Conservation (phyloP, 1,139 yeast genomes). For the Geotrichum citri-aurantii region DNA sequence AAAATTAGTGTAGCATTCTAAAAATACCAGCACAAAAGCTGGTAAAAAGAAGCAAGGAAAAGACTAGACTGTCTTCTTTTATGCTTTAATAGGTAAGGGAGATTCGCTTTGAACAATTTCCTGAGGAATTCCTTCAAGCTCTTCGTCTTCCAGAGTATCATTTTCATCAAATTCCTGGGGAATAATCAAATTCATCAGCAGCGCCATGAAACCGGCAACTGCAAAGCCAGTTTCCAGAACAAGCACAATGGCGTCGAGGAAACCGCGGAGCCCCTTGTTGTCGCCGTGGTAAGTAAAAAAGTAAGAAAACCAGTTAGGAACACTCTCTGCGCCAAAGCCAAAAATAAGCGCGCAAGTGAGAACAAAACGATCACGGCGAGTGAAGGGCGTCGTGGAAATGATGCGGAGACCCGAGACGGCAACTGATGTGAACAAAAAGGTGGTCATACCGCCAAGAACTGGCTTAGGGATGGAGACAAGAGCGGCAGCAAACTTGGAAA, state of each 20-base stretch:
- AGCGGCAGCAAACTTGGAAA: constrained; percentile 85
- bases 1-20: no score
- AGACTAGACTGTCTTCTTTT: no score
- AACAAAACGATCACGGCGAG: constrained; percentile 82
- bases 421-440: constrained; percentile 80
- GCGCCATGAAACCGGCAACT: constrained; percentile 70
- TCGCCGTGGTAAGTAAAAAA: constrained; percentile 71
- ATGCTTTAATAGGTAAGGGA: neutral
- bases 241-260: constrained; percentile 69
- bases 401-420: constrained; percentile 85
- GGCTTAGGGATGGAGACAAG: constrained; percentile 77
- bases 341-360: constrained; percentile 69
- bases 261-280: constrained; percentile 60
- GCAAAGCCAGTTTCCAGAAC: constrained; percentile 88
- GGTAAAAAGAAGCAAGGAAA: no score
- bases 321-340: constrained; percentile 72
- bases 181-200: constrained; percentile 60
- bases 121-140: neutral
- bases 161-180: constrained; percentile 67
- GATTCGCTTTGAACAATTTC: neutral
- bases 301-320: constrained; percentile 65
- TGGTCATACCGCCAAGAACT: constrained; percentile 88
- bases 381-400: constrained; percentile 60
- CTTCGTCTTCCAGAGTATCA: constrained; percentile 4
- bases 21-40: no score